A percentile compares a stretch with the other conserved stretches of the same genome.
Conservation (phyloP, 129 eudicot genomes). For the sunflower (Helianthus annuus) region DNA sequence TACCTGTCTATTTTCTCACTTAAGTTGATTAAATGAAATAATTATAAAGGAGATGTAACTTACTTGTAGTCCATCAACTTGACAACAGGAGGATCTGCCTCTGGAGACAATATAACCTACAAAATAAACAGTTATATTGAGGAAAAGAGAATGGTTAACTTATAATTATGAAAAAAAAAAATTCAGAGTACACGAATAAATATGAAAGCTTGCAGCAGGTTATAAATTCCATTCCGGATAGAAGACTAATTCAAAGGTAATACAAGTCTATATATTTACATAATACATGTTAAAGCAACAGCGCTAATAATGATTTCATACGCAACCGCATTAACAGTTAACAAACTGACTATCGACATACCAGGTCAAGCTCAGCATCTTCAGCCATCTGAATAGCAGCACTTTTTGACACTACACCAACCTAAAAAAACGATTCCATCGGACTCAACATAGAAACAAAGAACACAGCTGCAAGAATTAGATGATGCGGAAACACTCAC, state of each 20-base stretch:
- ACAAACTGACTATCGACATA: slow-evolving; percentile 33
- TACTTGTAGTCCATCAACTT: slow-evolving; percentile 89
- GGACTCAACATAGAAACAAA: not conserved
- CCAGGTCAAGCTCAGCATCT: slow-evolving; percentile 89
- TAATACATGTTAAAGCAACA: not conserved
- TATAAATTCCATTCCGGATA: slow-evolving; percentile 4
- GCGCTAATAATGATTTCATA: not conserved
- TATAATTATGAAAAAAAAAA: not conserved
- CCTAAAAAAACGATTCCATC: slow-evolving; percentile 40
- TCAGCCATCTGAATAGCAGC: slow-evolving; percentile 86
- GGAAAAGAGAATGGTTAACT: not conserved
- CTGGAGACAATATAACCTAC: slow-evolving; percentile 84
- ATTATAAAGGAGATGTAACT: slow-evolving; percentile 22
- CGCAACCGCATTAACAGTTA: slow-evolving; percentile 4
- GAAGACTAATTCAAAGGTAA: not conserved
- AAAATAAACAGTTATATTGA: not conserved
- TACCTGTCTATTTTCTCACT: not conserved
- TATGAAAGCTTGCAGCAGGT: not conserved
- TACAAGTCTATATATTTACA: not conserved
- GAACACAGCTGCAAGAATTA: not conserved
- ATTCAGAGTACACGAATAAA: not conserved
- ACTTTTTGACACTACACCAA: slow-evolving; percentile 75
- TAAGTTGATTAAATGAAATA: not conserved
- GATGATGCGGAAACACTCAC: slow-evolving; percentile 45
- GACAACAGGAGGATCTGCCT: slow-evolving; percentile 98